Conservation (phyloP, 192 early-diverging fungal species). For the Thoreauomyces humboldtii region DNA sequence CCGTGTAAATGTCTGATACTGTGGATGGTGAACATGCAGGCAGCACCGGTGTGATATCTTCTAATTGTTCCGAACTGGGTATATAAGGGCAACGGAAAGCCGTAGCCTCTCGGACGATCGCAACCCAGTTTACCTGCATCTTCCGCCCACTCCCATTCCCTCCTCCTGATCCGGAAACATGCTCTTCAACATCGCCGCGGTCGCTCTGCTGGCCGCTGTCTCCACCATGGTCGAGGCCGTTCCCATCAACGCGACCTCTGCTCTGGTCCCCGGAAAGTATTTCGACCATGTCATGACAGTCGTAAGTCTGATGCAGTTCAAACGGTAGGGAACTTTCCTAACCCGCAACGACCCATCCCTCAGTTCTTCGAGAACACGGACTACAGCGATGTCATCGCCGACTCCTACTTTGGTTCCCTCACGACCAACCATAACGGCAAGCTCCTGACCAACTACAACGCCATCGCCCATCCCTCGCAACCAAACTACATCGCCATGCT, state of each 20-base stretch:
- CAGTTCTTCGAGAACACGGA: slow-evolving; percentile 40
- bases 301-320: slow-evolving; percentile 5
- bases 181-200: neutral
- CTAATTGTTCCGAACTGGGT: too few relatives aligned
- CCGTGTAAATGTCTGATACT: too few relatives aligned
- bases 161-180: neutral
- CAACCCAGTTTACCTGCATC: too few relatives aligned
- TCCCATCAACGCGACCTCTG: neutral
- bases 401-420: slow-evolving; percentile 32
- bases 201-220: neutral
- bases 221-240: neutral
- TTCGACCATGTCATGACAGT: slow-evolving; percentile 18
- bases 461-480: slow-evolving; percentile 60
- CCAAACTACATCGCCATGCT: slow-evolving; percentile 70
- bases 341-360: neutral
- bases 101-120: too few relatives aligned
- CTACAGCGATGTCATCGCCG: slow-evolving; percentile 21
- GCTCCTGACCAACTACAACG: slow-evolving; percentile 58
- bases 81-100: too few relatives aligned
- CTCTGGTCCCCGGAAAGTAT: slow-evolving; percentile 2
- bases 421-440: slow-evolving; percentile 32
- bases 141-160: neutral
- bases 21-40: too few relatives aligned
- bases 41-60: too few relatives aligned
- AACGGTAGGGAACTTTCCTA: neutral